These are phyloP conservation scores for Phytophthora hibernalis DNA, from an alignment of 352 stramenopile species.

Conservation along the genomic window DNA sequence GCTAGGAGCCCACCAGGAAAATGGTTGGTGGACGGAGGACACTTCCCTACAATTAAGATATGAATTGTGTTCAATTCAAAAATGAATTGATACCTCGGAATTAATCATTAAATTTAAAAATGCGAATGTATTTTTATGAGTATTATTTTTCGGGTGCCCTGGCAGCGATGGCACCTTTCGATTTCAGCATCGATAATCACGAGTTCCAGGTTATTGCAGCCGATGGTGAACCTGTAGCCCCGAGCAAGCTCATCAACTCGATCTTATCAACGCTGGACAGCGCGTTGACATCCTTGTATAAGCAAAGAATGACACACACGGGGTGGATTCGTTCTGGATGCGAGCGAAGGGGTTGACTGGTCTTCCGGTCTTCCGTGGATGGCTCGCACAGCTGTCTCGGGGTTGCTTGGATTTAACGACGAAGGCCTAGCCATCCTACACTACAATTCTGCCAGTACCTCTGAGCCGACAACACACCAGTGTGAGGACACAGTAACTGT, in stretches of 20 bases:
- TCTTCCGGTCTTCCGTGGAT: slow-evolving; percentile 32
- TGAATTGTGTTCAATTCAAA: too few relatives aligned
- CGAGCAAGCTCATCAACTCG: slow-evolving; percentile 32
- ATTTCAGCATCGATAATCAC: slow-evolving; percentile 48
- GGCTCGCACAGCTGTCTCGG: slow-evolving; percentile 9
- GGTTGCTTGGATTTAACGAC: slow-evolving; percentile 29
- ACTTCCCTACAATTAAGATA: too few relatives aligned
- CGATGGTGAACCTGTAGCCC: slow-evolving; percentile 30
- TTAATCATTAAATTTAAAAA: too few relatives aligned
- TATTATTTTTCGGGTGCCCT: too few relatives aligned
- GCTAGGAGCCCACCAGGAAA: too few relatives aligned
- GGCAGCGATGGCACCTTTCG: slow-evolving; percentile 38
- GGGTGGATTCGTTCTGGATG: slow-evolving; percentile 38
- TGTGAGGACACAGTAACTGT: slow-evolving; percentile 24
- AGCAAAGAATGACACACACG: slow-evolving; percentile 26
- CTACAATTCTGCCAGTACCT: slow-evolving; percentile 14
- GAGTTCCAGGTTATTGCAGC: slow-evolving; percentile 41
- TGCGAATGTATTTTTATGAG: too few relatives aligned
- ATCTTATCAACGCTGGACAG: slow-evolving; percentile 42
- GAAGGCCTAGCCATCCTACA: slow-evolving; percentile 34
- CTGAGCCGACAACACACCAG: slow-evolving; percentile 24
- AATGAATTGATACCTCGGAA: too few relatives aligned
- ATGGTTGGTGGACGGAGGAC: too few relatives aligned
- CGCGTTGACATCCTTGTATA: slow-evolving; percentile 41
- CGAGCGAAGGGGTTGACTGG: slow-evolving; percentile 29